Evolutionary conservation across 305 asterid genomes (phyloP), one percentile per base, ranked within the genome.

Genomic region (Solanum hybrid): DNA sequence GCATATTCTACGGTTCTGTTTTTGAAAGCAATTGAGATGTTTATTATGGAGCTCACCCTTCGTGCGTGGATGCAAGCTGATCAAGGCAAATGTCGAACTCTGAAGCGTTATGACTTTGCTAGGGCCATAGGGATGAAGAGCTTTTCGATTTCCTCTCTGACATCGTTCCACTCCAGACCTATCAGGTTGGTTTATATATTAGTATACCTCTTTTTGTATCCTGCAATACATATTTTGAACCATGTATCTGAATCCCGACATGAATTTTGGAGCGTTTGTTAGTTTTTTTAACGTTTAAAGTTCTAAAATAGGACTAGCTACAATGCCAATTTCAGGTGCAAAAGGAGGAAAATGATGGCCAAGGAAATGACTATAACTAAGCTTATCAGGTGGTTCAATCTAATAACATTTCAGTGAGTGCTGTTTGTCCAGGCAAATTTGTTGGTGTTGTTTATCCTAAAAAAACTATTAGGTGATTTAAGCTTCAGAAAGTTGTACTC

Each of bases 1-100:
- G 92, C 91, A 5, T 92, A 92, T 84, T 90, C 95, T 18, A 91
- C 93, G 1, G 89, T 91, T 71, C 71, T 93, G 39, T 29, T 93
- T 18, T 92, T 57, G 1, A 93, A 93, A 90, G 95, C 94, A 34
- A 89, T 93, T 22, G 95, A 93, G 85, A 31, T 92, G 29, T 91
- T 93, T 18, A 88, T 93, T 24, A 78, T 90, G 92, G 95, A 94
- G 34, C 36, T 94, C 40, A 92, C 92, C 0, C 11, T 86, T 2
- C 91, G 93, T 26, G 92, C 94, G 20, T 94, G 95, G 95, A 87
- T 92, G 88, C 90, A 89, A 64, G 67, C 93, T 64, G 89, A 91
- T 16, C 51, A 88, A 22, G 90, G 86, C 16, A 29, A 77, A 12
- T 89, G 92, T n/a, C 84, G 77, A 33, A 93, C 93, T 3, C 35